Percentiles rank a stretch among this genome's conserved stretches.
These are phyloP conservation scores for Phytopythium litorale DNA, from an alignment of 352 stramenopile genomes.

Conservation along the genomic window DNA sequence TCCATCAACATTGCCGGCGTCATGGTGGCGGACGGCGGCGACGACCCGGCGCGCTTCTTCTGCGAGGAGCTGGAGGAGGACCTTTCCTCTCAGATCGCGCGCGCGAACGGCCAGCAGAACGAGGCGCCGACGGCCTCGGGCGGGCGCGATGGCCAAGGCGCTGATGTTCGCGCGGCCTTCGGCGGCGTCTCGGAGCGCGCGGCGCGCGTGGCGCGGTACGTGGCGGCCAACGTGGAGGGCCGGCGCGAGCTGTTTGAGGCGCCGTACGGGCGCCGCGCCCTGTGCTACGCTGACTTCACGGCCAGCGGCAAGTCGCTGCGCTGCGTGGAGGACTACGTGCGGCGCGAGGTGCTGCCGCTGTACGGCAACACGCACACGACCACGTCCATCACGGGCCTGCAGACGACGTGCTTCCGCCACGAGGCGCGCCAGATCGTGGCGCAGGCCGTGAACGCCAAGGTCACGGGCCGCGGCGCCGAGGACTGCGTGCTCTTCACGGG, in stretches of 20 bases:
- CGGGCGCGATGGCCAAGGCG: neutral
- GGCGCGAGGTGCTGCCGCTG: conserved; percentile 85
- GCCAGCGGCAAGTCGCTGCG: conserved; percentile 86
- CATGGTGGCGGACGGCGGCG: conserved; percentile 12
- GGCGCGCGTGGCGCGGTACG: conserved; percentile 27
- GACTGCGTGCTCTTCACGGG: conserved; percentile 97
- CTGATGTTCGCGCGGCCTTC: neutral
- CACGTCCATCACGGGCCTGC: conserved; percentile 66
- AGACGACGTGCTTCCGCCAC: conserved; percentile 93
- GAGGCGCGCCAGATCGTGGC: conserved; percentile 94
- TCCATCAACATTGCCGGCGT: neutral
- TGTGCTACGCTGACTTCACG: conserved; percentile 96
- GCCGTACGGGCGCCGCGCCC: conserved; percentile 63
- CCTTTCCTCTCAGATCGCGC: conserved; percentile 33
- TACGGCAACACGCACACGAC: conserved; percentile 98
- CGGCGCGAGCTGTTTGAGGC: conserved; percentile 42
- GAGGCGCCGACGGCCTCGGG: neutral
- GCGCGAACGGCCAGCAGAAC: conserved; percentile 11
- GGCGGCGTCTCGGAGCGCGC: neutral
- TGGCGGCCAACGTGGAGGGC: conserved; percentile 47
- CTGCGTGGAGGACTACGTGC: conserved; percentile 91
- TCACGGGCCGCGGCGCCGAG: conserved; percentile 81
- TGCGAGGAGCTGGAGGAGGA: conserved; percentile 80
- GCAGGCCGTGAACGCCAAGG: conserved; percentile 88
- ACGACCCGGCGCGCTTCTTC: conserved; percentile 59